Conservation (phyloP, 2,329 filamentous ascomycete genomes). For the Colletotrichum destructivum region DNA sequence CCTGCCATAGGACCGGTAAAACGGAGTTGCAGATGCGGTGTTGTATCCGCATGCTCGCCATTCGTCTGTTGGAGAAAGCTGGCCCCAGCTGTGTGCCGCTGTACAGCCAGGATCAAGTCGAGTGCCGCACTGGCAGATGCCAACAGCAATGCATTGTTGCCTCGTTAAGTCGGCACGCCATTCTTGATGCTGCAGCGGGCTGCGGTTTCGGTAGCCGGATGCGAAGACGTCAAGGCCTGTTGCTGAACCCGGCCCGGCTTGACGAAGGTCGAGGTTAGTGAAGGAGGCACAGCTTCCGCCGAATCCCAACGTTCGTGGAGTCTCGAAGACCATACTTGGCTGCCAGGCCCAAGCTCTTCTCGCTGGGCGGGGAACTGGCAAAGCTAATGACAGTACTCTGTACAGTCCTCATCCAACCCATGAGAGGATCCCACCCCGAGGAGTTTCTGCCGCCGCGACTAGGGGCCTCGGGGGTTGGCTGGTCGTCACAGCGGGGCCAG, state of each 20-base stretch:
- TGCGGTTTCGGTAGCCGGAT: neutral
- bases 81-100: neutral
- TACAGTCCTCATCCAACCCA: conserved; percentile 6
- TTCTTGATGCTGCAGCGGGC: neutral
- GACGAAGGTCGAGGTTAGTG: neutral
- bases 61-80: conserved; percentile 3
- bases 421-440: conserved; percentile 6
- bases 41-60: conserved; percentile 20
- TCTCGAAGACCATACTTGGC: neutral
- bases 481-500: conserved; percentile 12
- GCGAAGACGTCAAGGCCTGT: neutral
- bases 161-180: neutral
- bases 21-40: conserved; percentile 42
- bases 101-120: neutral
- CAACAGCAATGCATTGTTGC: neutral
- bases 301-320: neutral
- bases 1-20: conserved; percentile 52
- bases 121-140: neutral
- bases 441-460: conserved; percentile 7
- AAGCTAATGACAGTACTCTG: neutral
- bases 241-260: neutral
- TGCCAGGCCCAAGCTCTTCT: neutral
- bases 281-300: conserved; percentile 22
- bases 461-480: conserved; percentile 1
- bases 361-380: neutral